Percentiles rank a stretch among this genome's conserved stretches.
Conservation (phyloP, 345 rosid genomes). For the Euphorbia lathyris region DNA sequence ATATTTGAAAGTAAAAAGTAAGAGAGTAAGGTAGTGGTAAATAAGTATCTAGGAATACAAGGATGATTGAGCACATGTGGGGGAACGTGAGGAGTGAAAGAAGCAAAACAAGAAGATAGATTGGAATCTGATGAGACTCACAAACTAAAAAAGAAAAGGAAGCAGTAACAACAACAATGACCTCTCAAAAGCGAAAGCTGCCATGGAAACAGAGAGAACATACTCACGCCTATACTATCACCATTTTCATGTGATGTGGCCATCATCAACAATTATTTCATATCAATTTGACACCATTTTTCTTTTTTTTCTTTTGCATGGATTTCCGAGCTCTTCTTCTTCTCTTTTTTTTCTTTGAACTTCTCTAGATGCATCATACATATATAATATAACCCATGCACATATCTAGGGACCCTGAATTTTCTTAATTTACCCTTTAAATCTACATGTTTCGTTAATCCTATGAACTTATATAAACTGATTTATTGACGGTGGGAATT, state of each 20-base stretch:
- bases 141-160: neutral
- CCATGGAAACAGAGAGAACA: slow-evolving; percentile 42
- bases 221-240: slow-evolving; percentile 31
- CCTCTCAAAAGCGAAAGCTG: slow-evolving; percentile 53
- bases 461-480: too few relatives aligned
- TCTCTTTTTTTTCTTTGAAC: slow-evolving; percentile 6
- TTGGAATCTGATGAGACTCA: slow-evolving; percentile 27
- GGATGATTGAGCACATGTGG: slow-evolving; percentile 46
- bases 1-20: too few relatives aligned
- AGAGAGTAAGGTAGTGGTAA: too few relatives aligned
- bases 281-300: neutral
- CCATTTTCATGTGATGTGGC: slow-evolving; percentile 10
- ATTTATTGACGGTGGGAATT: too few relatives aligned
- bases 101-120: slow-evolving; percentile 19
- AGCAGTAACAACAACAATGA: slow-evolving; percentile 22
- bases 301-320: slow-evolving; percentile 17
- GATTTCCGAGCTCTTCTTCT: slow-evolving; percentile 26
- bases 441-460: too few relatives aligned
- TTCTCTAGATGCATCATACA: too few relatives aligned
- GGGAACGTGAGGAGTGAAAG: slow-evolving; percentile 34
- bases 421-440: too few relatives aligned
- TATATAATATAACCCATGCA: too few relatives aligned
- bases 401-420: too few relatives aligned
- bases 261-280: neutral
- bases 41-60: too few relatives aligned